These are phyloP conservation scores for Fistulinella cinereoalba DNA, from an alignment of 1,284 basidiomycete genomes.

Conservation along the genomic window DNA sequence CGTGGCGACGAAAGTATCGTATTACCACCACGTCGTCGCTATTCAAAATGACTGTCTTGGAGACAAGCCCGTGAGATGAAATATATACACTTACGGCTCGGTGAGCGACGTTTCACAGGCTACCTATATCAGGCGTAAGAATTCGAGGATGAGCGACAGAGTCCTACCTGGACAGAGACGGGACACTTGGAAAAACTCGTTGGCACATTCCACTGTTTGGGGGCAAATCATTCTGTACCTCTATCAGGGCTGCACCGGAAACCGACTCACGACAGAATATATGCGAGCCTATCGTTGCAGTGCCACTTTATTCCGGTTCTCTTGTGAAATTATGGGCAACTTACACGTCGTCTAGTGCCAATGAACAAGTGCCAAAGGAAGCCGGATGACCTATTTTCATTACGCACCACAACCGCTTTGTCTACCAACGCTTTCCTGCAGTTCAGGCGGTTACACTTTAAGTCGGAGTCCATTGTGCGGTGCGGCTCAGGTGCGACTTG, in stretches of 20 bases:
- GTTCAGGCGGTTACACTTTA: constrained; percentile 74
- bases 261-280: constrained; percentile 70
- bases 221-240: constrained; percentile 1
- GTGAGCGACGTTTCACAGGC: constrained; percentile 77
- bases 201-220: constrained; percentile 73
- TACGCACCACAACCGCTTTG: constrained; percentile 77
- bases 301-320: constrained; percentile 18
- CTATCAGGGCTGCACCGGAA: background rate
- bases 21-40: constrained; percentile 81
- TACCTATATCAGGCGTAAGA: constrained; percentile 27
- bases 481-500: background rate
- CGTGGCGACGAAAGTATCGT: constrained; percentile 12
- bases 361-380: too few relatives aligned
- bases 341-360: constrained; percentile 56
- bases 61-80: constrained; percentile 3
- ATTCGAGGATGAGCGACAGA: background rate
- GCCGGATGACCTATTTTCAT: constrained; percentile 28
- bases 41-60: background rate
- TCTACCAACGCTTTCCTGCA: constrained; percentile 65
- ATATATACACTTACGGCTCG: constrained; percentile 57
- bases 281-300: constrained; percentile 55
- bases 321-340: constrained; percentile 14
- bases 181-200: constrained; percentile 72
- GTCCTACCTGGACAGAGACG: constrained; percentile 69
- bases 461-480: constrained; percentile 43